A percentile compares a stretch with the other conserved stretches of the same genome.
Evolutionary conservation across 2,329 filamentous ascomycete genomes (phyloP).

Genomic region (Claviceps sorghi): DNA sequence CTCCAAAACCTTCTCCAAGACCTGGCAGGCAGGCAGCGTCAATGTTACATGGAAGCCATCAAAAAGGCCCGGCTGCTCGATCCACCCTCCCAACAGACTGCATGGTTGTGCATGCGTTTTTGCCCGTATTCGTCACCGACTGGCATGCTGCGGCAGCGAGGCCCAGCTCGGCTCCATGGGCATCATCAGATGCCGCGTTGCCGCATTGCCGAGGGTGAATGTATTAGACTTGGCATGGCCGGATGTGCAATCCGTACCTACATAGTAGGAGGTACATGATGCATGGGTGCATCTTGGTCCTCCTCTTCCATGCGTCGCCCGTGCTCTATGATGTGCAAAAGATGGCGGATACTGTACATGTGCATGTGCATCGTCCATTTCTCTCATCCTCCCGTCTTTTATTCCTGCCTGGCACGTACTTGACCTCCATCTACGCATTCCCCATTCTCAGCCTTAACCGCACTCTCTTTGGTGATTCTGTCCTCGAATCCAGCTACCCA

Average conservation of each 20-base stretch:
- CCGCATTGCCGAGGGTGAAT: neutral
- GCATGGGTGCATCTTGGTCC: too few relatives aligned
- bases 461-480: neutral
- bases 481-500: constrained; percentile 34
- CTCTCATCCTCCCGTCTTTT: too few relatives aligned
- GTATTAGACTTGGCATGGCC: too few relatives aligned
- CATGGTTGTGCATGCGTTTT: neutral
- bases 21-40: neutral
- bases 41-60: neutral
- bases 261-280: too few relatives aligned
- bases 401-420: too few relatives aligned
- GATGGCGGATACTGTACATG: too few relatives aligned
- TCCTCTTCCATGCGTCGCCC: too few relatives aligned
- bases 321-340: too few relatives aligned
- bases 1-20: too few relatives aligned
- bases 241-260: too few relatives aligned
- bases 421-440: neutral
- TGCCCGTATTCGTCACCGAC: constrained; percentile 3
- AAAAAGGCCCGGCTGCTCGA: neutral
- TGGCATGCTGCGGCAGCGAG: neutral
- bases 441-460: neutral
- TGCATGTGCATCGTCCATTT: too few relatives aligned
- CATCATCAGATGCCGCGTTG: neutral
- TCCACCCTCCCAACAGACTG: neutral
- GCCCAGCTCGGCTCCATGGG: neutral